phyloP scores from a whole-genome alignment of 106 monocot species.

The Acorus gramineus region DNA sequence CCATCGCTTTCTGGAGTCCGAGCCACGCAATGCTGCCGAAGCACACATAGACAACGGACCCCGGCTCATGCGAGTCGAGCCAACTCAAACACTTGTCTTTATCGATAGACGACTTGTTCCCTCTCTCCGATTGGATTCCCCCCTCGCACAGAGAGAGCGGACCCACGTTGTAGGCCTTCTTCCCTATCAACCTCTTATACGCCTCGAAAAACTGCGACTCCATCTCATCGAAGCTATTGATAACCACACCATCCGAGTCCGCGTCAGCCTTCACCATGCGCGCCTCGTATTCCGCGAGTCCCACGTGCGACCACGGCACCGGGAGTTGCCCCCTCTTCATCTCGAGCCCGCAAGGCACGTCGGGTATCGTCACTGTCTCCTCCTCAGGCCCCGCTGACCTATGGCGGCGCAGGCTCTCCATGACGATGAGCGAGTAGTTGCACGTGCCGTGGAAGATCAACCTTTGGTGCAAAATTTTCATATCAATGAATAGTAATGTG shows the following conservation, averaged over 20 bases:
- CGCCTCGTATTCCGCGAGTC: not conserved
- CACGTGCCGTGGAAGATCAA: no score
- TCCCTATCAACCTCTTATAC: conserved; percentile 24
- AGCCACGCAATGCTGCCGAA: conserved; percentile 30
- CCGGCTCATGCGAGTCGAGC: conserved; percentile 29
- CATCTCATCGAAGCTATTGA: conserved; percentile 52
- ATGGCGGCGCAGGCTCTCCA: no score
- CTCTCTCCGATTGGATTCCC: conserved; percentile 20
- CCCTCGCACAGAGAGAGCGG: conserved; percentile 29
- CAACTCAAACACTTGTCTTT: conserved; percentile 9
- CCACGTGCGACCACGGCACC: not conserved
- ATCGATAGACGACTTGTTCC: conserved; percentile 28
- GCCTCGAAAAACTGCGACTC: conserved; percentile 24
- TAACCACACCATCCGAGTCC: conserved; percentile 32
- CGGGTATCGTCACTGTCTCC: no score
- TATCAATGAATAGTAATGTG: no score
- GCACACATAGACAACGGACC: conserved; percentile 38
- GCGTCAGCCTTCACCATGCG: conserved; percentile 1
- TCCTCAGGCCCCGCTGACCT: no score
- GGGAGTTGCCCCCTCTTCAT: not conserved
- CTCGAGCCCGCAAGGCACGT: not conserved
- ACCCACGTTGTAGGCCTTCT: conserved; percentile 46
- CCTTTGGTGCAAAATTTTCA: no score
- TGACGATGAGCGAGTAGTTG: no score
- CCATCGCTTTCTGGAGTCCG: no score